Evolutionary conservation across 768 basidiomycete species (phyloP).

Genomic region (Leccinum incarnatum): DNA sequence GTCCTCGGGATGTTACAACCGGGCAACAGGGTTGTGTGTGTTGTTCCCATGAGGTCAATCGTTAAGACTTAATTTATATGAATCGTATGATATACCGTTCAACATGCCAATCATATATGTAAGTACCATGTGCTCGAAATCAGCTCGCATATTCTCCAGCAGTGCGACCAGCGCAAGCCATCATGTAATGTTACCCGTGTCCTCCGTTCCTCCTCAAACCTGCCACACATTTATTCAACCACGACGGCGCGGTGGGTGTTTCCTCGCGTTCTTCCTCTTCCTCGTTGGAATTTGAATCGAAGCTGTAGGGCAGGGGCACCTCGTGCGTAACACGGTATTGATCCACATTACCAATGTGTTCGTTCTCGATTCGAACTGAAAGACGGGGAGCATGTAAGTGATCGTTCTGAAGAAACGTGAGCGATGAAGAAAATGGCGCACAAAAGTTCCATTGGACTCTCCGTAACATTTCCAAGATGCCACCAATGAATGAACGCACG

Average conservation of each 20-base stretch:
- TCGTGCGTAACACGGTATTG: conserved; percentile 89
- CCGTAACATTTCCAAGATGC: conserved; percentile 70
- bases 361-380: conserved; percentile 79
- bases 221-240: neutral
- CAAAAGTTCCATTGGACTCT: conserved; percentile 93
- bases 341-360: conserved; percentile 93
- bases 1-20: neutral
- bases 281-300: conserved; percentile 47
- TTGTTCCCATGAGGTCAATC: neutral
- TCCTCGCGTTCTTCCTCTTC: conserved; percentile 46
- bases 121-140: neutral
- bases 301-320: conserved; percentile 71
- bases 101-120: neutral
- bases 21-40: neutral
- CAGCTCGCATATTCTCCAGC: neutral
- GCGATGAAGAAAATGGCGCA: conserved; percentile 34
- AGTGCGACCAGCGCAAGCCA: neutral
- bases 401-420: neutral
- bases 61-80: neutral
- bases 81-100: neutral
- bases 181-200: neutral
- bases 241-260: neutral
- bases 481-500: conserved; percentile 65
- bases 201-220: neutral
- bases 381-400: neutral